Evolutionary conservation across 805 yeast species (phyloP).

Genomic region (Candida ovalis): DNA sequence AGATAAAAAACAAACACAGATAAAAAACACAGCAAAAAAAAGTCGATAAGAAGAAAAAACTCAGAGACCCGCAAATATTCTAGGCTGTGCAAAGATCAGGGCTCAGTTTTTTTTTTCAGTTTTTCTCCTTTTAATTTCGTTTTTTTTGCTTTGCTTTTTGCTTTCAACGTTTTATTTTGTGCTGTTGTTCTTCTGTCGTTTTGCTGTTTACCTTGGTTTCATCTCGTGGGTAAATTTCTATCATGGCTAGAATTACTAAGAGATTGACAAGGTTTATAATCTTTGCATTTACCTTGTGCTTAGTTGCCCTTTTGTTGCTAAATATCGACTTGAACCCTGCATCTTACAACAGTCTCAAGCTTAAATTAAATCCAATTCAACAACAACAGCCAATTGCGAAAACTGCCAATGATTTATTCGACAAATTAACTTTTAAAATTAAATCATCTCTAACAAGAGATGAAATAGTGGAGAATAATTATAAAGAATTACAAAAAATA

Average conservation of each 20-base stretch:
- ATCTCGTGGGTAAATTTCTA: not conserved
- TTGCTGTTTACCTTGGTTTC: not conserved
- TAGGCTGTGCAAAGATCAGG: too few species aligned
- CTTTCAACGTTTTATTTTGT: not conserved
- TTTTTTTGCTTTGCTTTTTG: not conserved
- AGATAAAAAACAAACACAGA: too few species aligned
- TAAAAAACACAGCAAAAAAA: too few species aligned
- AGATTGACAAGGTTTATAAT: conserved; percentile 5
- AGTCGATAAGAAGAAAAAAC: too few species aligned
- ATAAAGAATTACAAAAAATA: conserved; percentile 34
- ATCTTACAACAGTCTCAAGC: not conserved
- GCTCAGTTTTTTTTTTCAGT: not conserved
- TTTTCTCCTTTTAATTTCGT: not conserved
- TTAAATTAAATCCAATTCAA: not conserved
- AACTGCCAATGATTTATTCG: not conserved
- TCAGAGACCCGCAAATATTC: too few species aligned
- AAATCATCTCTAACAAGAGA: conserved; percentile 18
- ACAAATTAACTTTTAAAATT: conserved; percentile 15
- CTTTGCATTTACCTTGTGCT: conserved; percentile 6
- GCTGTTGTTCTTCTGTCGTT: not conserved
- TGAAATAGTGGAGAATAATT: conserved; percentile 36
- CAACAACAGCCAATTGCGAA: too few species aligned
- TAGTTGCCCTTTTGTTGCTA: conserved; percentile 3
- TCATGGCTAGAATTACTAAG: not conserved
- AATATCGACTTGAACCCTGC: not conserved